Percentiles rank a stretch among this genome's conserved stretches.
phyloP scores from a whole-genome alignment of 345 rosid species.

The Boechera stricta region DNA sequence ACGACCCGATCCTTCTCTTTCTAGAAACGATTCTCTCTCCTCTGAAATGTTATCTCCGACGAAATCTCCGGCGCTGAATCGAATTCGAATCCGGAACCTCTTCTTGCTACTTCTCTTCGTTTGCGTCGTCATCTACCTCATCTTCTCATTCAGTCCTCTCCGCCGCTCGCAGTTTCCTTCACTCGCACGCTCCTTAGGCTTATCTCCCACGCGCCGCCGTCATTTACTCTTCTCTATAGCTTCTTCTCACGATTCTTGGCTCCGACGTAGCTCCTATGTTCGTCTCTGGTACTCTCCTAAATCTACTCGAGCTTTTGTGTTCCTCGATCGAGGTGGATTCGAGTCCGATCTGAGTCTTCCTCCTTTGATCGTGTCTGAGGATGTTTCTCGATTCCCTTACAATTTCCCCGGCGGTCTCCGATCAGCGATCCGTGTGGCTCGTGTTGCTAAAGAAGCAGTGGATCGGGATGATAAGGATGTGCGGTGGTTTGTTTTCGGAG shows the following conservation, averaged over 20 bases:
- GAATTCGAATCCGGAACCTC: slow-evolving; percentile 53
- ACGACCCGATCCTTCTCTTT: slow-evolving; percentile 7
- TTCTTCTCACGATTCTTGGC: slow-evolving; percentile 56
- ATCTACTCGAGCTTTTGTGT: slow-evolving; percentile 68
- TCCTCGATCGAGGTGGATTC: slow-evolving; percentile 51
- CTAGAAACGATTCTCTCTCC: slow-evolving; percentile 4
- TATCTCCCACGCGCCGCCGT: slow-evolving; percentile 50
- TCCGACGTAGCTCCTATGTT: slow-evolving; percentile 59
- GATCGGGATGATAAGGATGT: slow-evolving; percentile 54
- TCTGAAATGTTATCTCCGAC: slow-evolving; percentile 32
- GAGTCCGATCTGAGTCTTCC: slow-evolving; percentile 57
- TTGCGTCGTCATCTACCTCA: slow-evolving; percentile 50
- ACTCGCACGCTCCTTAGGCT: slow-evolving; percentile 18
- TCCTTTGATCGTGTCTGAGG: slow-evolving; percentile 55
- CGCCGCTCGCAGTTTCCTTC: slow-evolving; percentile 35
- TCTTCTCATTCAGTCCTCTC: slow-evolving; percentile 36
- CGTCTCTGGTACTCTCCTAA: slow-evolving; percentile 67
- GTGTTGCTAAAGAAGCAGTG: slow-evolving; percentile 70
- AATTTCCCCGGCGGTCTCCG: slow-evolving; percentile 64
- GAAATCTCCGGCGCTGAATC: slow-evolving; percentile 43
- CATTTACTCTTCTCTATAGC: slow-evolving; percentile 70
- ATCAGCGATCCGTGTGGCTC: slow-evolving; percentile 76
- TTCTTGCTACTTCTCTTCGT: slow-evolving; percentile 52
- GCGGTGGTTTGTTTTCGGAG: slow-evolving; percentile 84
- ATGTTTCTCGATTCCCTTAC: slow-evolving; percentile 69